Evolutionary conservation across 2,329 filamentous ascomycete genomes (phyloP).

Genomic region (Fusarium penzigii): DNA sequence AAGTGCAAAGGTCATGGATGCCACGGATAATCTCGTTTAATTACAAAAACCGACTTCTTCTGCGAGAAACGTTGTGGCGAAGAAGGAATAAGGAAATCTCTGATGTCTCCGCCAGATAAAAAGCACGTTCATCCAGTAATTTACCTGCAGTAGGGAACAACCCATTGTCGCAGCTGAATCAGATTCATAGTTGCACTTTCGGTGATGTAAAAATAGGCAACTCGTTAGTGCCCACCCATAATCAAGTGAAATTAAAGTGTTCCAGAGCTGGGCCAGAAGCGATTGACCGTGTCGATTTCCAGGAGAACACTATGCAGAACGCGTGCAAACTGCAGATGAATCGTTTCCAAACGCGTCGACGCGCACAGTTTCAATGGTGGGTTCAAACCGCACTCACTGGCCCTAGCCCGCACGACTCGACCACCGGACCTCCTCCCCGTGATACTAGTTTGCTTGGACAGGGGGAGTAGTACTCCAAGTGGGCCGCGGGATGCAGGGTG

Average conservation of each 20-base stretch:
- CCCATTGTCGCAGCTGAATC: no score
- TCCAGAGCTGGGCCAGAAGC: constrained; percentile 21
- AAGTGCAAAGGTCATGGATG: constrained; percentile 24
- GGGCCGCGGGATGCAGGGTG: constrained; percentile 29
- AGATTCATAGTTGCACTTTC: no score
- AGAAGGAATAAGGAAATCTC: no score
- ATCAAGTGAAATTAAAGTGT: constrained; percentile 30
- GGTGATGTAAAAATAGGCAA: constrained; percentile 25
- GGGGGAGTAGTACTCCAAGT: constrained; percentile 27
- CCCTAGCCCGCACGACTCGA: no score
- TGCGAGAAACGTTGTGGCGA: no score
- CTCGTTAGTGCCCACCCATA: constrained; percentile 31
- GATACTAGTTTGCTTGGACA: constrained; percentile 19
- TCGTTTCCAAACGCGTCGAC: constrained; percentile 13
- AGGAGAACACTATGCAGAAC: constrained; percentile 8
- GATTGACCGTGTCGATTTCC: constrained; percentile 22
- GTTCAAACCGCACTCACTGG: no score
- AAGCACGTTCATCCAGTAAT: no score
- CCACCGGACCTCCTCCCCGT: no score
- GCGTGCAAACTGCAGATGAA: constrained; percentile 6
- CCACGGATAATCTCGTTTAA: constrained; percentile 24
- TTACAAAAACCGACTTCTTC: constrained; percentile 13
- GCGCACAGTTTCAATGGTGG: constrained; percentile 30
- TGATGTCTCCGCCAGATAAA: constrained; percentile 20
- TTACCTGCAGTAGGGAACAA: no score